Evolutionary conservation across 768 basidiomycete genomes (phyloP), one percentile per base, ranked within the genome.

Genomic region (Boletus rubescentipes): DNA sequence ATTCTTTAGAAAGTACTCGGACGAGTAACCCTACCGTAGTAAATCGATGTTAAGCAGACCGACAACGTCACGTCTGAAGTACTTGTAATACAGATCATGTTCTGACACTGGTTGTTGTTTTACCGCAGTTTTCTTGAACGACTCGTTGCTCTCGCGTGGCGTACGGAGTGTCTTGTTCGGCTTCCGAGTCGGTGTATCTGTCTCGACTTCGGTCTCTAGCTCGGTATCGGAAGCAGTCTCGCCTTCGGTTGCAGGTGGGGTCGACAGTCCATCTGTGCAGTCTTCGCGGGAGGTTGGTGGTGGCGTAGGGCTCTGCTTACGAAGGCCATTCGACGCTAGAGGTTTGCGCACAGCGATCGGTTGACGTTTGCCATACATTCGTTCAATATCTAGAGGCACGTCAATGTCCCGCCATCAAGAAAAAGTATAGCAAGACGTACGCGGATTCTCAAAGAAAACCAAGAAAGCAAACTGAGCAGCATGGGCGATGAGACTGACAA

Each of bases 381-480:
- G 82, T 64, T 94, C 91, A 57, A 97, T 97, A 67, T 97, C 93
- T 95, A 53, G 37, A 20, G 11, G 8, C 12, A 29, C 46, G 57
- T 65, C 35, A 48, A 15, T 11, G 39, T 36, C 12, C 31, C 4
- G 10, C 11, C 11, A 12, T 9, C 21, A 36, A 23, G 41, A 11
- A n/a, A 29, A 31, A 50, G 48, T 18, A 42, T 15, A 43, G 31
- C 30, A 20, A 30, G 30, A 77, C 92, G 67, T 65, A 96, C 94
- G 97, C 57, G 97, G 96, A 65, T 96, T 98, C 75, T 98, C 97
- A 64, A 99, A 98, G 71, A 87, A 87, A 15, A 94, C 79, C 48
- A 99, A 77, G 80, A 99, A 99, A 2, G 87, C 93, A 69, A 99
- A 99, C 63, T 99, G 97, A 16, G 91, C 90, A 0, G 94, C 91